These are phyloP conservation scores for Trypanosoma boissoni DNA, from an alignment of 208 protist species.

Conservation along the genomic window DNA sequence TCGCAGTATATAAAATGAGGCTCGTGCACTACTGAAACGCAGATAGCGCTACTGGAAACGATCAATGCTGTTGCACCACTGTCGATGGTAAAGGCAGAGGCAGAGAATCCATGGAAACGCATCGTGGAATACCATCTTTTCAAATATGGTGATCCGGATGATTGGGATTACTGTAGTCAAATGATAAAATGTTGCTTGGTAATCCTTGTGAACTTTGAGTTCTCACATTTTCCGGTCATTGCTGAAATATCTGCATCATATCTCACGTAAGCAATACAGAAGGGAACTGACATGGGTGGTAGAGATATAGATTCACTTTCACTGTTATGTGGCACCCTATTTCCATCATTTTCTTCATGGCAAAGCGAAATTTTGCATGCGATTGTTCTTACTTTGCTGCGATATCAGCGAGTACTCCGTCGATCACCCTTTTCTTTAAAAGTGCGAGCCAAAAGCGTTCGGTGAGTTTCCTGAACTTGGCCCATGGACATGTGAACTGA, in stretches of 20 bases:
- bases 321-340: not conserved
- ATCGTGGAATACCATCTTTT: not conserved
- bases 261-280: too few species aligned
- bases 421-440: not conserved
- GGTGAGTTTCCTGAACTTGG: too few species aligned
- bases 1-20: too few species aligned
- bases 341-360: not conserved
- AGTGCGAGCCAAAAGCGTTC: not conserved
- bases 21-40: too few species aligned
- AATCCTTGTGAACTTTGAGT: not conserved
- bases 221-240: not conserved
- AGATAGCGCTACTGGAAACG: too few species aligned
- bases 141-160: not conserved
- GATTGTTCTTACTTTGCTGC: slow-evolving; percentile 2
- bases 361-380: not conserved
- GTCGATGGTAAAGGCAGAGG: not conserved
- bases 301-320: too few species aligned
- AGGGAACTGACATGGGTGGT: too few species aligned
- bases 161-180: not conserved
- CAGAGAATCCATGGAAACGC: not conserved
- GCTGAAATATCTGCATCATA: too few species aligned
- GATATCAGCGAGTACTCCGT: not conserved
- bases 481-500: not conserved
- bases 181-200: not conserved
- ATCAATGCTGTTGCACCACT: too few species aligned